Evolutionary conservation across 164 flowering plant species (phyloP), one percentile per base, ranked within the genome.

Genomic region (Dillenia turbinata): DNA sequence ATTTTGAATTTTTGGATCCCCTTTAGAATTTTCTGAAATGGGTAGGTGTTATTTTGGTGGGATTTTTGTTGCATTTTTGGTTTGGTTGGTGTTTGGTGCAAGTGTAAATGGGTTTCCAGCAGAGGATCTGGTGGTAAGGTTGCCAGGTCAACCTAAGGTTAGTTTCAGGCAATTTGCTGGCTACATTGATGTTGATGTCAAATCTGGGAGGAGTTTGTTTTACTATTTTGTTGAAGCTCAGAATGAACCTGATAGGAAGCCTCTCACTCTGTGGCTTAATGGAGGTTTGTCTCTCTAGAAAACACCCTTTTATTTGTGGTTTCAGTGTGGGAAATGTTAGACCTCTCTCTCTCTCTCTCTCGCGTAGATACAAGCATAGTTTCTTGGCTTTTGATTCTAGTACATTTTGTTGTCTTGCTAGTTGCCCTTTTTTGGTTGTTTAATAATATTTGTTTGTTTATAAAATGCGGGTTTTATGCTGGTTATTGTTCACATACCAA

Each of bases 171-270:
- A 94, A 66, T 94, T 70, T 77, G 85, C 92, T 61, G 98, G 98
- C 61, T 89, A 90, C 65, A 75, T 94, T 62, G 89, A 83, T 73
- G 89, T 93, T 47, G 94, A 93, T 83, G 66, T 71, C 47, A 82
- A 88, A 66, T 53, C 75, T 44, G 97, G 97, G 52, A 86, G 84
- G 79, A 93, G 98, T 72, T 72, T 93, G 75, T 90, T 94, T 77
- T 94, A 94, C 66, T 90, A 89, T 72, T 94, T 87, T 76, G 97
- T 83, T 63, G 97, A 94, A 70, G 97, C 97, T 33, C 84, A 85
- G 8, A 59, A 63, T 9, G 76, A 85, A 47, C 78, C 90, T 46
- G 64, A 83, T 22, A 62, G 69, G 24, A 89, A 81, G 67, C 90
- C 96, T 51, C 86, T 94, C 26, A 73, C 93, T 62, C 88, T 94